Evolutionary conservation across 306 rosid genomes (phyloP), one percentile per base, ranked within the genome.

Genomic region (Aeschynomene evenia): DNA sequence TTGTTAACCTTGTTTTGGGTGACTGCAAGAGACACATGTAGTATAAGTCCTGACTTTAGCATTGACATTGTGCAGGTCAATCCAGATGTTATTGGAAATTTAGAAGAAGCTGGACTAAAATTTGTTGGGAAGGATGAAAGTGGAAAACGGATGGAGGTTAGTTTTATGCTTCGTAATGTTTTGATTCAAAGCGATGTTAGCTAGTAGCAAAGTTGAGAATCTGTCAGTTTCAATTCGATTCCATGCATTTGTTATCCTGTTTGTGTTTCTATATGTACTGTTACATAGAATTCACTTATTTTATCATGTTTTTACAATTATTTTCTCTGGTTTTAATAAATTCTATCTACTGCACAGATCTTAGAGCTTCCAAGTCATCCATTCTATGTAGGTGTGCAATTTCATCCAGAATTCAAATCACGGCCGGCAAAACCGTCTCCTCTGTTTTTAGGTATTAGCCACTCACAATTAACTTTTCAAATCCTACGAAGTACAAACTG

Each of bases 371-470:
- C 96, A 71, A 77, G 80, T 67, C 99, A 95, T 86, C 92, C 96
- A 57, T 95, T 81, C 84, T 95, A 83, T 43, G 88, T 95, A 24
- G 96, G 99, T 29, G 96, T 86, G 76, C 99, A 95, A 77, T 95
- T 95, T 77, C 97, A 95, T 80, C 99, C 97, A 24, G 99, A 95
- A 82, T 95, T 95, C 76, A 95, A 95, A 84, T 95, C 99, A 16
- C 90, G 97, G 66, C 99, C 97, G 2, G 85, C 75, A 58, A 91
- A 86, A 78, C 96, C 99, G 39, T 91, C 99, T 52, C 86, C 96
- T 46, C 83, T 89, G 42, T 91, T 95, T 84, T 77, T 87, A 80
- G 99, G 99, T 91, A 85, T 72, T 20, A 22, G 7, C 21, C n/a
- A 52, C 51, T 63, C 52, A 8, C 55, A 21, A 63, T 40, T 42